phyloP scores from a whole-genome alignment of 2,329 filamentous ascomycete species.

The Trichoderma sp. region DNA sequence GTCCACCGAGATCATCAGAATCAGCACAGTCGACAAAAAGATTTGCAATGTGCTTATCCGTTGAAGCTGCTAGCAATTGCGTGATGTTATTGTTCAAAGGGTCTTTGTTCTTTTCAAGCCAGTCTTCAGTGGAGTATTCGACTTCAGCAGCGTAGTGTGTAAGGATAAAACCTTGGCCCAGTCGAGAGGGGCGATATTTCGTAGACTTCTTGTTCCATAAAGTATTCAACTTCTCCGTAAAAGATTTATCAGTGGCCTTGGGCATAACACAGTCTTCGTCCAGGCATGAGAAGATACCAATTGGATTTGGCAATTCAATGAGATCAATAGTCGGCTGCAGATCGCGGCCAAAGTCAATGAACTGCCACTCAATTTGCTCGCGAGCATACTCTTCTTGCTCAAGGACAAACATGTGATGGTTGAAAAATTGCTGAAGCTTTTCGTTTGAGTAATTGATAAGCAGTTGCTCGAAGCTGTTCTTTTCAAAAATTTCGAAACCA shows the following conservation, averaged over 20 bases:
- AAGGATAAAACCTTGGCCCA: slow-evolving; percentile 89
- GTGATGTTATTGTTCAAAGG: slow-evolving; percentile 97
- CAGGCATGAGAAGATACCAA: slow-evolving; percentile 97
- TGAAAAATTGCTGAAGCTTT: slow-evolving; percentile 99
- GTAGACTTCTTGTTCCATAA: slow-evolving; percentile 95
- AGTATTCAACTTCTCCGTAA: slow-evolving; percentile 95
- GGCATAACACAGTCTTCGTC: slow-evolving; percentile 99
- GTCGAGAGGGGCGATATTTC: slow-evolving; percentile 86
- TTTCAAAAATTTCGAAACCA: slow-evolving; percentile 97
- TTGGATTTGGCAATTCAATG: slow-evolving; percentile 93
- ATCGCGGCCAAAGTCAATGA: slow-evolving; percentile 97
- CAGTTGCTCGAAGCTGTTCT: slow-evolving; percentile 97
- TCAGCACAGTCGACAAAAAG: slow-evolving; percentile 90
- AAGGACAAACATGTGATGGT: slow-evolving; percentile 99
- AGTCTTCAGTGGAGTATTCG: slow-evolving; percentile 91
- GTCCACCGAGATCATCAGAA: slow-evolving; percentile 67
- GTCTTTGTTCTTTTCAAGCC: slow-evolving; percentile 99
- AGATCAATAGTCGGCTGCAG: slow-evolving; percentile 96
- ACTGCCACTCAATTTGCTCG: slow-evolving; percentile 99
- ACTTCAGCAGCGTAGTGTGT: slow-evolving; percentile 98
- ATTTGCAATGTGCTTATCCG: slow-evolving; percentile 77
- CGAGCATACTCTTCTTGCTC: slow-evolving; percentile 98
- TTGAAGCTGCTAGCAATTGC: slow-evolving; percentile 78
- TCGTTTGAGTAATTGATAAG: slow-evolving; percentile 99
- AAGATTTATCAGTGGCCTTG: slow-evolving; percentile 94